Evolutionary conservation across 805 yeast genomes (phyloP).

Genomic region (Priceomyces carsonii): DNA sequence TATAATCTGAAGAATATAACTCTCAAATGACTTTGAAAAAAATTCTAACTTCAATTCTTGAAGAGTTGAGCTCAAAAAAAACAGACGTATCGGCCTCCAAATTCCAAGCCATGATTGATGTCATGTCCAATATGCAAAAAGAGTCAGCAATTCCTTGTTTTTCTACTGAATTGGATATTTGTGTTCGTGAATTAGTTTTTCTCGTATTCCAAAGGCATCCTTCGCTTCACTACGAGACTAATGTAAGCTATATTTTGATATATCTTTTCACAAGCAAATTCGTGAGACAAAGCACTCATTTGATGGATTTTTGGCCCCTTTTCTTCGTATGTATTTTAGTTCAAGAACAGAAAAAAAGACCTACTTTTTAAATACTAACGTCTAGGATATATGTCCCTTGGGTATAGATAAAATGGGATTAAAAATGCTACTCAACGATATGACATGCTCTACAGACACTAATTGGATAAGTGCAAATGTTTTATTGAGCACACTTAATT

Average conservation of each 20-base stretch:
- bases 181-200: too few species aligned
- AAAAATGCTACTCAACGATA: not conserved
- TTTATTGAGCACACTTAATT: slow-evolving; percentile 1
- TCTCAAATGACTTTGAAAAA: too few species aligned
- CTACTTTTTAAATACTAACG: slow-evolving; percentile 4
- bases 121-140: not conserved
- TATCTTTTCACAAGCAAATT: slow-evolving; percentile 1
- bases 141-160: too few species aligned
- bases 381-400: slow-evolving; percentile 6
- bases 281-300: not conserved
- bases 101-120: not conserved
- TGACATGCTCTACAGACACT: slow-evolving; percentile 1
- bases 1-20: too few species aligned
- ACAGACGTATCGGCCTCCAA: not conserved
- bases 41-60: too few species aligned
- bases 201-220: not conserved
- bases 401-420: not conserved
- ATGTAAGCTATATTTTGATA: slow-evolving; percentile 3
- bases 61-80: not conserved
- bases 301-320: slow-evolving; percentile 10
- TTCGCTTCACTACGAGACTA: not conserved
- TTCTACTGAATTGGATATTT: too few species aligned
- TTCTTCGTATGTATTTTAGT: slow-evolving; percentile 6
- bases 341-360: too few species aligned
- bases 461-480: slow-evolving; percentile 7